A percentile compares a stretch with the other conserved stretches of the same genome.
These are phyloP conservation scores for Vigna hirtella DNA, from an alignment of 306 rosid genomes.

Conservation along the genomic window DNA sequence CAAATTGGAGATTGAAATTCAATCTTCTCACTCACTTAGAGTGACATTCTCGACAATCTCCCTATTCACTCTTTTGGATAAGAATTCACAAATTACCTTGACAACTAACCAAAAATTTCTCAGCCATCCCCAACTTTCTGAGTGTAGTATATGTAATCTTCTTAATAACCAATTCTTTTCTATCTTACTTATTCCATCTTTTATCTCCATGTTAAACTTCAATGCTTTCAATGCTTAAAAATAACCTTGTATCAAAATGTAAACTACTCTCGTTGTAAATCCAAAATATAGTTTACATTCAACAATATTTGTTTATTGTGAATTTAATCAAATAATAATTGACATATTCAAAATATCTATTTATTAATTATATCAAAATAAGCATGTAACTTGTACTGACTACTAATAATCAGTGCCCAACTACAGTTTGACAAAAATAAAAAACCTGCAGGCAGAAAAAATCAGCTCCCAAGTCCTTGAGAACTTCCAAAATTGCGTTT, in stretches of 20 bases:
- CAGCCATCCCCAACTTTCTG: neutral
- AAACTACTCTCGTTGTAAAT: neutral
- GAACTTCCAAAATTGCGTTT: conserved; percentile 62
- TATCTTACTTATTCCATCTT: neutral
- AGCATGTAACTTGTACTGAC: neutral
- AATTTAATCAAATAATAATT: neutral
- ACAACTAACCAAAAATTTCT: neutral
- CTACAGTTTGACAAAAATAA: neutral
- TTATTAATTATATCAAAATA: neutral
- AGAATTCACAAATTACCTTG: neutral
- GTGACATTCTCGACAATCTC: neutral
- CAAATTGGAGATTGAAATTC: neutral
- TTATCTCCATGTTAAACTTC: neutral
- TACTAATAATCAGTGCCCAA: neutral
- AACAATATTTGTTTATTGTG: neutral
- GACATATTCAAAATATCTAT: neutral
- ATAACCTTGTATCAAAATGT: neutral
- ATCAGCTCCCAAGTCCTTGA: conserved; percentile 74
- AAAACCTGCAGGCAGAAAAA: conserved; percentile 86
- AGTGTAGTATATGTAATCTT: neutral
- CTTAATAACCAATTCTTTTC: neutral
- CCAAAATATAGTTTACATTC: neutral
- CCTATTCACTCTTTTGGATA: neutral
- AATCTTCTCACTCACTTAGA: neutral
- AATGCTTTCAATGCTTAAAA: neutral